Evolutionary conservation across 768 basidiomycete genomes (phyloP).

Genomic region (Tulasnella sp.): DNA sequence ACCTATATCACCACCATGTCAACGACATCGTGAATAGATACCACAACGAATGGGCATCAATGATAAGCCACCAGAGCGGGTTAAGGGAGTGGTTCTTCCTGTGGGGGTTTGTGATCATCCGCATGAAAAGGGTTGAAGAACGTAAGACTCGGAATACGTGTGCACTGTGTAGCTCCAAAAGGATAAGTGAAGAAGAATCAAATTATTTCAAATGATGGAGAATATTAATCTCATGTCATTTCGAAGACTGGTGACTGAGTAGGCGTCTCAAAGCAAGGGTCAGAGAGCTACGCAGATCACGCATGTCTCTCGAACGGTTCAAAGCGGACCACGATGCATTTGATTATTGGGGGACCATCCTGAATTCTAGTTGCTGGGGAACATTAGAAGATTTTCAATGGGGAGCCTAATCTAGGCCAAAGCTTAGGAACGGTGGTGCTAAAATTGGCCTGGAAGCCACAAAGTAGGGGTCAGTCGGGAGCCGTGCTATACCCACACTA

Average conservation of each 20-base stretch:
- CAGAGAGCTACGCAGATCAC: no score
- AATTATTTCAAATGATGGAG: no score
- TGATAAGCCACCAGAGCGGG: slow-evolving; percentile 58
- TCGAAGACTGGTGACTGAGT: not conserved
- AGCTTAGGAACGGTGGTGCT: not conserved
- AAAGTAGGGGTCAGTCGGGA: not conserved
- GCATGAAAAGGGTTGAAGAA: not conserved
- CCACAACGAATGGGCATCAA: slow-evolving; percentile 94
- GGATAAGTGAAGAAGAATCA: no score
- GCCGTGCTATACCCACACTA: no score
- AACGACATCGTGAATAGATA: slow-evolving; percentile 79
- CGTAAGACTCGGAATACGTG: not conserved
- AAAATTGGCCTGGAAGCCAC: not conserved
- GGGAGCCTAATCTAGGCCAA: not conserved
- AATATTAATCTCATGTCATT: not conserved
- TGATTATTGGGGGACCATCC: not conserved
- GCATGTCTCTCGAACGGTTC: not conserved
- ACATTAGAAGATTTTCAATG: not conserved
- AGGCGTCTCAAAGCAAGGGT: not conserved
- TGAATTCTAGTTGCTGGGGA: not conserved
- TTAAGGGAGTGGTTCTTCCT: no score
- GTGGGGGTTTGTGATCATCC: not conserved
- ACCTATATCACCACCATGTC: slow-evolving; percentile 75
- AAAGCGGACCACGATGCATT: not conserved
- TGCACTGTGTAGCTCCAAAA: no score